Evolutionary conservation across 2,329 filamentous ascomycete species (phyloP).

Genomic region (Fonsecaea nubica): DNA sequence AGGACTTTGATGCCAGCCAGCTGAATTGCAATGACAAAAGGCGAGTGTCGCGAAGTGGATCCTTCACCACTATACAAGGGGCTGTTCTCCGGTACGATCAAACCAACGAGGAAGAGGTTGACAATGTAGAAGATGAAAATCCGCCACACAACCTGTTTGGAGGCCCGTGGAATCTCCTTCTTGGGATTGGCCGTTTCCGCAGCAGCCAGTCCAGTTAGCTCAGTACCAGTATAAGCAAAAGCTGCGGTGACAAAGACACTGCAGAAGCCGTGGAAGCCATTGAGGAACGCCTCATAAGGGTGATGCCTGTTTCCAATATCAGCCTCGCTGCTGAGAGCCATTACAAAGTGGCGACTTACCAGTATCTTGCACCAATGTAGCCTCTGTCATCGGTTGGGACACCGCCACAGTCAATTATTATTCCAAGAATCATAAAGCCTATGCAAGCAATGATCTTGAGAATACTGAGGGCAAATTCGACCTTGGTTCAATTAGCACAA

Average conservation of each 20-base stretch:
- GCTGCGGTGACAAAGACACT: conserved; percentile 69
- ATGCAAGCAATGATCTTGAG: conserved; percentile 65
- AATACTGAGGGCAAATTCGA: conserved; percentile 64
- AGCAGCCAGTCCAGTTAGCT: conserved; percentile 66
- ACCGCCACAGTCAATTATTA: conserved; percentile 84
- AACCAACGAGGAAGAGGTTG: conserved; percentile 78
- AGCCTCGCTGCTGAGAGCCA: conserved; percentile 58
- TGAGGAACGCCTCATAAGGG: conserved; percentile 72
- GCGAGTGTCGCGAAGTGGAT: conserved; percentile 76
- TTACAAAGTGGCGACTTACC: conserved; percentile 62
- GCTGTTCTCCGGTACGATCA: conserved; percentile 68
- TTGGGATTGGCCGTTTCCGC: conserved; percentile 65
- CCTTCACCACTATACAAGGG: conserved; percentile 64
- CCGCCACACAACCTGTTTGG: conserved; percentile 93
- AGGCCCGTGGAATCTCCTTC: conserved; percentile 80
- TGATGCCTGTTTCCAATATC: conserved; percentile 45
- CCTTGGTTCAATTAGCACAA: conserved; percentile 37
- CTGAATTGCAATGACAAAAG: conserved; percentile 91
- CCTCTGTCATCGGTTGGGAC: conserved; percentile 36
- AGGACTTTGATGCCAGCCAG: conserved; percentile 81
- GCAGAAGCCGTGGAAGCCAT: conserved; percentile 70
- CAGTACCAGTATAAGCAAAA: conserved; percentile 68
- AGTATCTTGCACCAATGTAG: conserved; percentile 38
- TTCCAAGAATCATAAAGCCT: conserved; percentile 77
- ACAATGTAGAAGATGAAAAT: conserved; percentile 90